Conservation (phyloP, 1,284 basidiomycete species). For the Rhodotorula sp. region DNA sequence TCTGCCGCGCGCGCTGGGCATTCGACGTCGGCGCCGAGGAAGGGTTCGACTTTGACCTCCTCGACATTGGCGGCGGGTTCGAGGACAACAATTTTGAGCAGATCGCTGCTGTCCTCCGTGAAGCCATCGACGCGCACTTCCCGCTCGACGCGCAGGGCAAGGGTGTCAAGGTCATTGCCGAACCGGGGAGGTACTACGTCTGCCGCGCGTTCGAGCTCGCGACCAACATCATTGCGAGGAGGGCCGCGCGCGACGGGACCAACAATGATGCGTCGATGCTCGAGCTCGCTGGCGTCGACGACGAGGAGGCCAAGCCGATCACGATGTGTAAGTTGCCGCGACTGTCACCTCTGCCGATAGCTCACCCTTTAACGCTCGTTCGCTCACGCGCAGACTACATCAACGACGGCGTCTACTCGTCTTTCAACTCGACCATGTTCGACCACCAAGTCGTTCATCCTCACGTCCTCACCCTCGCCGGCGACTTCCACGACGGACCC, state of each 20-base stretch:
- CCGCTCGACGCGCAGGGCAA: conserved; percentile 61
- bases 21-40: conserved; percentile 81
- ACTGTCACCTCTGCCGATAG: no score
- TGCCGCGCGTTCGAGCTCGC: conserved; percentile 89
- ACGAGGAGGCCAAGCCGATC: conserved; percentile 58
- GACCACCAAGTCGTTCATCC: conserved; percentile 86
- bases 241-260: conserved; percentile 53
- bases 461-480: conserved; percentile 64
- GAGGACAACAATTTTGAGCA: conserved; percentile 84
- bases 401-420: conserved; percentile 96
- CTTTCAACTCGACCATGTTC: conserved; percentile 96
- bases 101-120: conserved; percentile 70
- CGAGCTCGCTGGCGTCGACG: conserved; percentile 41
- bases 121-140: conserved; percentile 78
- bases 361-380: conserved; percentile 16
- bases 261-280: conserved; percentile 38
- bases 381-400: conserved; percentile 71
- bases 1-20: conserved; percentile 73
- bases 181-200: conserved; percentile 95
- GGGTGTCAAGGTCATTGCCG: conserved; percentile 82
- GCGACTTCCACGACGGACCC: conserved; percentile 42
- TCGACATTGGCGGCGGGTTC: conserved; percentile 96
- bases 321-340: conserved; percentile 72
- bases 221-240: conserved; percentile 87
- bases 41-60: conserved; percentile 78